Base-by-base conservation (phyloP, 108 stramenopile species). In the Seminavis robusta region DNA sequence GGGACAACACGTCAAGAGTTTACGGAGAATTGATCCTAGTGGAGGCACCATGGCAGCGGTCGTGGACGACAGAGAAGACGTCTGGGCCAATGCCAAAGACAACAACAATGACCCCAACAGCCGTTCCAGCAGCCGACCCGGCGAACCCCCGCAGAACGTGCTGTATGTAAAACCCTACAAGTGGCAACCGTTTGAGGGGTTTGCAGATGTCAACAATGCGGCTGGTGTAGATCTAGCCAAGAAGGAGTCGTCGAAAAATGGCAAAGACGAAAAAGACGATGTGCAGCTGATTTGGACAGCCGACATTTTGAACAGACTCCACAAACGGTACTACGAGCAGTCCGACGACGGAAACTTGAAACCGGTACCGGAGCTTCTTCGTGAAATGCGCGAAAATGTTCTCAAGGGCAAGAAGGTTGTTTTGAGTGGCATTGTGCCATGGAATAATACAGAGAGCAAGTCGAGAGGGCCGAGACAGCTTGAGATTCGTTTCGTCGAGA, bases 1-100 rank as follows among this genome's bases (percentile, higher is more conserved):
- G 41, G 92, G 92, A 21, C 72, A 64, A 33, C 72, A 88, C 63
- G 92, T 90, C 19, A 94, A 93, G 56, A 80, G 81, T 65, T 47
- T 94, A 33, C 83, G 81, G 48, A 76, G 91, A 47, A 77, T 92
- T 0, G 88, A 88, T 59, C 90, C 90, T 26, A 83, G 90, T 68
- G 90, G 90, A 28, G 90, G 90, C 25, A 68, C 73, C 21, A 88
- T 92, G 86, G 79, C 86, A 43, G 88, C 77, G 1, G 87, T 94
- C 37, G 59, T 94, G 15, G 92, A 94, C 54, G 92, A 94, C 62
- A 68, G 92, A 16, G 92, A 94, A 73, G 92, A 94, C 70, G 92
- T 94, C 2, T 94, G 92, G 92, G 92, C 92, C 44, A 90, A 90
- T 50, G 88, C 88, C 0, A 50, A 64, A 19, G 76, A 87, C 42